Evolutionary conservation across 345 rosid genomes (phyloP), one percentile per base, ranked within the genome.

Genomic region (Hibiscus mutabilis): DNA sequence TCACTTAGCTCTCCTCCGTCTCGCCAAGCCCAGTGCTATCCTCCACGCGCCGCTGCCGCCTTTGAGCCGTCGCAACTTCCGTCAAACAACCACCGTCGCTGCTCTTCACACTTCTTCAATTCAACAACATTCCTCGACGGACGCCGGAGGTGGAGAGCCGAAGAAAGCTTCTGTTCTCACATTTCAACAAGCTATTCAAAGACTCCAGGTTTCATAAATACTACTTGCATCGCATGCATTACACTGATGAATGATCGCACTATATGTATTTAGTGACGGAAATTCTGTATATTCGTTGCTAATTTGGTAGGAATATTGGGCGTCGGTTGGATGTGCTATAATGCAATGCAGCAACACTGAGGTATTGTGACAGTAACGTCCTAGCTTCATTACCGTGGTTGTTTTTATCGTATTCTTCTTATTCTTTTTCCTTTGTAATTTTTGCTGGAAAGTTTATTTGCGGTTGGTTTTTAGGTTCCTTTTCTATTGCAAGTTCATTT

Each of bases 271-370:
- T 2, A 2, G 21, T 12, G 49, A 40, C 63, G 7, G 2, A 42
- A 13, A 61, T 31, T 58, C 15, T 21, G 51, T 27, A 29, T 44
- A 29, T 29, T 76, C 42, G 8, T 60, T 44, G 19, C 31, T n/a
- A 49, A 27, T 64, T 73, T 49, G 74, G 49, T 67, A 93, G 96
- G 95, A 94, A 76, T 91, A 94, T 77, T 94, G 98, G 98, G 96
- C 96, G 64, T 94, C 98, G 13, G 97, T 88, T 35, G 98, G 98
- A 74, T 94, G 98, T 69, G 92, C 97, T 1, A 81, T 94, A 33
- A 94, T 94, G 98, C 98, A 94, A 79, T 91, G 97, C 73, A 91
- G 98, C 84, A 94, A 91, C 77, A 94, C 97, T 0, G 98, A 94
- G 93, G 97, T 86, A 76, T 59, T 25, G 64, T 70, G 14, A 1